Base-by-base conservation (phyloP, 1,139 yeast genomes). In the Candida albicans region DNA sequence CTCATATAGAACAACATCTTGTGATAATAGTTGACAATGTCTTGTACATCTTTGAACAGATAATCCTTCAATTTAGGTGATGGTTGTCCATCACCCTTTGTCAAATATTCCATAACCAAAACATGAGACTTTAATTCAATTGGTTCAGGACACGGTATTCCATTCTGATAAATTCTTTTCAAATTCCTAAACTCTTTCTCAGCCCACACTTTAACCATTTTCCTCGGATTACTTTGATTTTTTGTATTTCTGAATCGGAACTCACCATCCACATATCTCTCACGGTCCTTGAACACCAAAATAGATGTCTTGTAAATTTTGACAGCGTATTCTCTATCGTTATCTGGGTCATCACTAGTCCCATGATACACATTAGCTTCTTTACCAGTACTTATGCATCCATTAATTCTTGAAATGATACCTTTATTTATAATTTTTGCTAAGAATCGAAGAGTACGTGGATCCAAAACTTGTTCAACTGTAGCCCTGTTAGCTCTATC, bases 281-380 rank as follows among this genome's bases (percentile, higher is more conserved):
- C 98, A 50, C 99, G 74, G 62, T 95, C 99, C 61, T 91, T 95
- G 67, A 95, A 95, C 13, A 93, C 97, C 52, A 95, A 68, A 52
- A 95, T 95, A 0, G 98, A 90, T 0, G 99, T 95, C 66, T 95
- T 95, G 68, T 89, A 95, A 45, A 95, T 91, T 61, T 95, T 95
- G 42, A 95, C 88, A 0, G 99, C 99, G 55, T 72, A 83, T 54
- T 86, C 90, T 43, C 65, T 67, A n/a, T 40, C 38, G 10, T 51
- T 49, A 12, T 49, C 56, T 1, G 71, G 77, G 30, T 73, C 77
- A 47, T 86, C 95, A 45, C 88, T 84, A 53, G 81, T 81, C 0
- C 96, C 98, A 61, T 91, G 96, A 61, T 95, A 95, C 2, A 95
- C 98, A 61, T 95, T 95, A 24, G 99, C 99, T 63, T 95, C 99